phyloP scores from a whole-genome alignment of 2,329 filamentous ascomycete species.

The Pseudocercospora macadamiae region DNA sequence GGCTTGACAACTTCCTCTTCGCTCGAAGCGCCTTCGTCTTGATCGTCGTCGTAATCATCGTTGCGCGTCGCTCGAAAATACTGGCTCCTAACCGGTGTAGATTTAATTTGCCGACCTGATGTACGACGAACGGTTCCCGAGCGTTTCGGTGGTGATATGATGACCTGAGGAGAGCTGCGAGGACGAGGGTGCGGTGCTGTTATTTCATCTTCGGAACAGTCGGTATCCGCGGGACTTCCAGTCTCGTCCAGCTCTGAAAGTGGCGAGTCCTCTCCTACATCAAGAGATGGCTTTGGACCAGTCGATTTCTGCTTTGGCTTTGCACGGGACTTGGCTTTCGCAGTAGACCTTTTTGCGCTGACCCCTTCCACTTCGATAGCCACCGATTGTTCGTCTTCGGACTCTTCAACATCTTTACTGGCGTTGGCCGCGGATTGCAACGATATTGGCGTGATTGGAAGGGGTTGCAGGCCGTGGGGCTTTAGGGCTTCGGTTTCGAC shows the following conservation, averaged over 20 bases:
- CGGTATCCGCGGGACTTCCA: neutral
- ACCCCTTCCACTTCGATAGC: neutral
- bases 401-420: neutral
- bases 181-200: constrained; percentile 7
- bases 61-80: constrained; percentile 29
- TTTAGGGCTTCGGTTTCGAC: constrained; percentile 29
- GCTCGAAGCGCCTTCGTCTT: constrained; percentile 19
- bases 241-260: neutral
- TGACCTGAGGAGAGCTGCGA: constrained; percentile 29
- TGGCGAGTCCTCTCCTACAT: neutral
- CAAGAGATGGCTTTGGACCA: neutral
- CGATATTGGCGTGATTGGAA: constrained; percentile 31
- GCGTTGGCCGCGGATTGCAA: constrained; percentile 31
- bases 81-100: constrained; percentile 35
- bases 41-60: constrained; percentile 14
- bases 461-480: constrained; percentile 13
- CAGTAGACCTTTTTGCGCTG: neutral
- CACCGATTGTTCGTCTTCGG: constrained; percentile 1
- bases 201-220: neutral
- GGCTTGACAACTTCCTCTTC: constrained; percentile 37
- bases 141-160: constrained; percentile 29
- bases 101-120: constrained; percentile 22
- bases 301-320: neutral
- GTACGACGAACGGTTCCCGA: neutral
- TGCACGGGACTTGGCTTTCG: neutral